Evolutionary conservation across 257 asterid species (phyloP).

Genomic region (Coffea eugenioides): DNA sequence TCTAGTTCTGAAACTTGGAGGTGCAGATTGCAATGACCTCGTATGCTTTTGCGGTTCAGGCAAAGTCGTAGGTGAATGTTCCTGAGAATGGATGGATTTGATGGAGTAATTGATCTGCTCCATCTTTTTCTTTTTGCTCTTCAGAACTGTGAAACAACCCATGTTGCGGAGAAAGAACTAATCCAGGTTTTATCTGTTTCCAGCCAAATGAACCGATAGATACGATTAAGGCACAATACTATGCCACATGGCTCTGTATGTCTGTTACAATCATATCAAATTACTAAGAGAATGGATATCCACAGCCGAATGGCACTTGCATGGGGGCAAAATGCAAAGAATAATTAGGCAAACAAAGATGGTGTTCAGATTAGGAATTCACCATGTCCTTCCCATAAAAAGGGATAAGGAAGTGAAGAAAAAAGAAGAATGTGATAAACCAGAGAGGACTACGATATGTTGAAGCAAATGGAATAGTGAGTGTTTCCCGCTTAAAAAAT

Average conservation of each 20-base stretch:
- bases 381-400: background rate
- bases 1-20: slow-evolving; percentile 81
- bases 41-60: slow-evolving; percentile 70
- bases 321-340: background rate
- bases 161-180: slow-evolving; percentile 30
- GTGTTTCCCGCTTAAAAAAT: background rate
- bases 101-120: slow-evolving; percentile 43
- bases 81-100: slow-evolving; percentile 54
- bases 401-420: background rate
- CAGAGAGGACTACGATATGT: background rate
- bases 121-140: slow-evolving; percentile 65
- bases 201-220: slow-evolving; percentile 15
- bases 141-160: slow-evolving; percentile 84
- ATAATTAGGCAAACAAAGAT: background rate
- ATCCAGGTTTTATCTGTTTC: slow-evolving; percentile 25
- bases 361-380: background rate
- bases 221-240: background rate
- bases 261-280: background rate
- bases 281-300: background rate
- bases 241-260: background rate
- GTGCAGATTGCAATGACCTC: slow-evolving; percentile 79
- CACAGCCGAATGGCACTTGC: background rate
- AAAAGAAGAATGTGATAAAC: background rate
- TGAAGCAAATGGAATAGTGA: no score
- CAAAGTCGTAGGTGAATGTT: slow-evolving; percentile 59